These are phyloP conservation scores for Mycena haematopus DNA, from an alignment of 768 basidiomycete genomes.

Conservation along the genomic window DNA sequence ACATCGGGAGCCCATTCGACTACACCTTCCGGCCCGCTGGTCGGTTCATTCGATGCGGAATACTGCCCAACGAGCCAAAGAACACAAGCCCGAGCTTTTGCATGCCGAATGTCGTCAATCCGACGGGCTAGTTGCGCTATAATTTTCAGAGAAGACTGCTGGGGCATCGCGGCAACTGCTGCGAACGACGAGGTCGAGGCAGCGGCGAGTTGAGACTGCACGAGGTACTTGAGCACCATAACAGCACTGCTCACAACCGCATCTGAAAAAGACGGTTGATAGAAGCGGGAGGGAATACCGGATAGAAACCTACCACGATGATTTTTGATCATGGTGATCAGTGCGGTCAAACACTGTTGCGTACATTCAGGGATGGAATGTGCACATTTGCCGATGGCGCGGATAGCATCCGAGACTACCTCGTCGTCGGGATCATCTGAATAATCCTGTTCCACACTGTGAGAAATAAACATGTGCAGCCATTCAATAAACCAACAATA, in stretches of 20 bases:
- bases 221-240: constrained; percentile 82
- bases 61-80: constrained; percentile 95
- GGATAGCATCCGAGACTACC: constrained; percentile 75
- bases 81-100: constrained; percentile 85
- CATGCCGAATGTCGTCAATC: constrained; percentile 81
- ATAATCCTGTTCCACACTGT: constrained; percentile 63
- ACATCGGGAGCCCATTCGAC: constrained; percentile 90
- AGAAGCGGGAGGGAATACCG: background rate
- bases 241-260: constrained; percentile 81
- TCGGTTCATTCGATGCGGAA: constrained; percentile 49
- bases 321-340: constrained; percentile 83
- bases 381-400: constrained; percentile 81
- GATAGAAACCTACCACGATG: constrained; percentile 59
- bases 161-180: constrained; percentile 32
- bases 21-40: constrained; percentile 58
- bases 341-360: constrained; percentile 72
- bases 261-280: constrained; percentile 51
- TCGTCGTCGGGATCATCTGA: constrained; percentile 77
- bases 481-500: constrained; percentile 59
- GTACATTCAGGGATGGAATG: constrained; percentile 69
- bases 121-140: constrained; percentile 80
- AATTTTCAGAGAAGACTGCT: constrained; percentile 62
- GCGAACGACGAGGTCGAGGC: constrained; percentile 32
- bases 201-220: constrained; percentile 66
- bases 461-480: constrained; percentile 5